These are phyloP conservation scores for Excoecaria cochinchinensis DNA, from an alignment of 345 rosid species.

Conservation along the genomic window DNA sequence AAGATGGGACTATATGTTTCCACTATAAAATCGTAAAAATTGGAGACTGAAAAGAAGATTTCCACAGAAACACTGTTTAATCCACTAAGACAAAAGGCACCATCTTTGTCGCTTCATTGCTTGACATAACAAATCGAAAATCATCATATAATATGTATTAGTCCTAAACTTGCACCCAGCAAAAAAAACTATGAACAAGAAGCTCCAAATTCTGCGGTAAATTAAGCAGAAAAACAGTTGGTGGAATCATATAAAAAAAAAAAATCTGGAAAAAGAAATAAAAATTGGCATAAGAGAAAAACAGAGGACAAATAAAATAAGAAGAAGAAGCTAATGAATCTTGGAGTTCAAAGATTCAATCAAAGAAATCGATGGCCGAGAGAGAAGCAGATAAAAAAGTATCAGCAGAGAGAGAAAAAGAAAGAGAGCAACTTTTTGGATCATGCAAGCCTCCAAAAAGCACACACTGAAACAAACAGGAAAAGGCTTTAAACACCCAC, in stretches of 20 bases:
- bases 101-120: neutral
- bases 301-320: neutral
- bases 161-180: neutral
- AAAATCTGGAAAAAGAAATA: neutral
- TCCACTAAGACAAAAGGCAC: neutral
- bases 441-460: constrained; percentile 49
- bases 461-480: constrained; percentile 32
- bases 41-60: neutral
- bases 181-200: neutral
- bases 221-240: neutral
- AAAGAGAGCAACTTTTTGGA: constrained; percentile 32
- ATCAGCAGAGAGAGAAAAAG: constrained; percentile 23
- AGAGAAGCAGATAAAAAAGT: constrained; percentile 40
- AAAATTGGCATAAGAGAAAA: neutral
- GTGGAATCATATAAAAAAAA: neutral
- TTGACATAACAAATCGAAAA: neutral
- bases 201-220: neutral
- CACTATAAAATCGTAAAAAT: neutral
- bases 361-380: constrained; percentile 45
- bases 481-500: constrained; percentile 8
- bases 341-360: constrained; percentile 40
- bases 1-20: neutral
- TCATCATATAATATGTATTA: neutral
- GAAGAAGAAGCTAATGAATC: constrained; percentile 25
- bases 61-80: constrained; percentile 4